These are phyloP conservation scores for Atkinsonella texensis DNA, from an alignment of 2,329 filamentous ascomycete species.

Conservation along the genomic window DNA sequence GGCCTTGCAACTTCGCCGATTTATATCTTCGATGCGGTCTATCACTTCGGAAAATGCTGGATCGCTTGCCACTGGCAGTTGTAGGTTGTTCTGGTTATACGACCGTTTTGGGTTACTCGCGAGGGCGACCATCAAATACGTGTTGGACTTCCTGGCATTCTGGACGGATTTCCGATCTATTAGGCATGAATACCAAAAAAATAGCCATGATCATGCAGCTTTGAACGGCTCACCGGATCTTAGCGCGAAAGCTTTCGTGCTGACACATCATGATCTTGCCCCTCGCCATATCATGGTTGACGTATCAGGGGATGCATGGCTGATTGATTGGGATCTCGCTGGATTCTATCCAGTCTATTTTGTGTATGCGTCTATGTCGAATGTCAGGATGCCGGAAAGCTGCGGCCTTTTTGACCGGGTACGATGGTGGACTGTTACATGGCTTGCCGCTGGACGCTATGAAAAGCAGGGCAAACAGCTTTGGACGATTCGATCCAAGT, in stretches of 20 bases:
- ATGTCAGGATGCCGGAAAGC: background rate
- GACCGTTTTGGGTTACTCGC: background rate
- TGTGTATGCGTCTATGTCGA: slow-evolving; percentile 1
- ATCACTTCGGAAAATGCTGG: background rate
- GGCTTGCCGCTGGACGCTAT: slow-evolving; percentile 1
- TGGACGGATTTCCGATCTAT: slow-evolving; percentile 1
- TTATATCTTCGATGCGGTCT: background rate
- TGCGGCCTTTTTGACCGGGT: background rate
- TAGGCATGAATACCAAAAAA: slow-evolving; percentile 1
- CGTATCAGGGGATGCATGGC: background rate
- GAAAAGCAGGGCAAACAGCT: background rate
- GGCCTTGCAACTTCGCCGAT: slow-evolving; percentile 1
- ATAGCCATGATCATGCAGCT: background rate
- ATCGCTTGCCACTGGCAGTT: background rate
- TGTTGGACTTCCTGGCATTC: background rate
- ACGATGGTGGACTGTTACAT: background rate
- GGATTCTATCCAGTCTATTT: background rate
- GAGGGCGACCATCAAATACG: background rate
- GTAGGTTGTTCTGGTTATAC: background rate
- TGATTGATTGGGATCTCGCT: slow-evolving; percentile 1
- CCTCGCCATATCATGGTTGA: slow-evolving; percentile 2
- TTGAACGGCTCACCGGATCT: background rate
- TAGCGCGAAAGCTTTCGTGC: background rate
- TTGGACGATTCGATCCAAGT: background rate
- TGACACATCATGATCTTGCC: background rate